These are phyloP conservation scores for Polyporus tsugae DNA, from an alignment of 1,284 basidiomycete species.

Conservation along the genomic window DNA sequence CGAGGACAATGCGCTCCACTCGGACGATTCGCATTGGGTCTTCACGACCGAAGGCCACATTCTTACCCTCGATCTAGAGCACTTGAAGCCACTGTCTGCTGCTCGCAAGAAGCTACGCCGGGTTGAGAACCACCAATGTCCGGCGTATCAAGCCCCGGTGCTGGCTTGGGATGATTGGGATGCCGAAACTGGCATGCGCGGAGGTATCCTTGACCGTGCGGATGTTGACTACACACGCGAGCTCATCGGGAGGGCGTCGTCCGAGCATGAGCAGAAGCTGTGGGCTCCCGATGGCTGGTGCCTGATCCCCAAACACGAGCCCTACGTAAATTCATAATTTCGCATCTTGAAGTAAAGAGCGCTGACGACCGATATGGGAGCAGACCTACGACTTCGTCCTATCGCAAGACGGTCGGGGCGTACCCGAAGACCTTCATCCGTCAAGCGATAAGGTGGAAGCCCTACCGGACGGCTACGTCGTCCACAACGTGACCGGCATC, in stretches of 20 bases:
- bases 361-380: not conserved
- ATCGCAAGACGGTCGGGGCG: conserved; percentile 61
- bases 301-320: conserved; percentile 69
- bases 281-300: conserved; percentile 82
- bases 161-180: conserved; percentile 43
- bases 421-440: conserved; percentile 76
- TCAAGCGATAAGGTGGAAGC: conserved; percentile 68
- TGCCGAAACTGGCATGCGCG: conserved; percentile 57
- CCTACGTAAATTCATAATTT: conserved; percentile 63
- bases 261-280: conserved; percentile 56
- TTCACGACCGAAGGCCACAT: conserved; percentile 95
- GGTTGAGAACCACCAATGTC: conserved; percentile 77
- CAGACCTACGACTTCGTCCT: conserved; percentile 85
- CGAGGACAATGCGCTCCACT: conserved; percentile 79
- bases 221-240: conserved; percentile 84
- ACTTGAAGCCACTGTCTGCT: conserved; percentile 63
- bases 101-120: conserved; percentile 68
- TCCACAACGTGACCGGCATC: conserved; percentile 82
- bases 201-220: conserved; percentile 72
- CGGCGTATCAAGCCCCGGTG: conserved; percentile 64
- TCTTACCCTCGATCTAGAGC: conserved; percentile 66
- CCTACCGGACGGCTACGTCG: conserved; percentile 74
- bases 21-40: conserved; percentile 82
- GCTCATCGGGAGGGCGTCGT: conserved; percentile 62
- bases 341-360: conserved; percentile 1